Base-by-base conservation (phyloP, 495 filamentous ascomycete species). In the Daldinia vernicosa region DNA sequence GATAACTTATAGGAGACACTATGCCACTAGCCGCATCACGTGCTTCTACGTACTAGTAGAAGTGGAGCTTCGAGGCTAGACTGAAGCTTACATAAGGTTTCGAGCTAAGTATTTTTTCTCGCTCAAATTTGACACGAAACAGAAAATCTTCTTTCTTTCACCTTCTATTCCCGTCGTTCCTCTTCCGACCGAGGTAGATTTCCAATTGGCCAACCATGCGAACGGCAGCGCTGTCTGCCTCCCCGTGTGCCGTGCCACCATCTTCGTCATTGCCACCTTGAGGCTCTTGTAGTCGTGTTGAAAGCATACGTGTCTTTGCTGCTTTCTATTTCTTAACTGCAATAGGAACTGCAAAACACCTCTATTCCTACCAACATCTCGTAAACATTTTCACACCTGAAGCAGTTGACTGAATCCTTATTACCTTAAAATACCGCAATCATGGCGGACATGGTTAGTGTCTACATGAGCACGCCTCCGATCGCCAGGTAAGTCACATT, bases 191-290 rank as follows among this genome's bases (percentile, higher is more conserved):
- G 55, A 70, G 55, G 56, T 59, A 40, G 3, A 55, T 67, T 37
- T 22, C 43, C 72, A 67, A 72, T 72, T 76, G 72, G 74, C 69
- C 72, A 62, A 70, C 62, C 71, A 77, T 77, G 75, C 67, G 17
- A 75, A 70, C 37, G 56, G 70, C 60, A 69, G 51, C 58, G 75
- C 61, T 69, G 68, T 22, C 75, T 77, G 53, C 63, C 50, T 71
- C 22, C 27, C 68, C 59, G 69, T 67, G 69, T 67, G 58, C 72
- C 56, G 71, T 74, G 67, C 54, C 68, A 59, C 64, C 22, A 58
- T 61, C 22, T 27, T 69, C 65, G 56, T 67, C 55, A 32, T 43
- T 69, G 57, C 64, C 67, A 67, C 60, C 69, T 50, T 76, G 72
- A 76, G 66, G 59, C 63, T 72, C 58, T 28, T 30, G 39, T 64